These are phyloP conservation scores for Sporothrix variecibatus DNA, from an alignment of 2,329 filamentous ascomycete genomes.

Conservation along the genomic window DNA sequence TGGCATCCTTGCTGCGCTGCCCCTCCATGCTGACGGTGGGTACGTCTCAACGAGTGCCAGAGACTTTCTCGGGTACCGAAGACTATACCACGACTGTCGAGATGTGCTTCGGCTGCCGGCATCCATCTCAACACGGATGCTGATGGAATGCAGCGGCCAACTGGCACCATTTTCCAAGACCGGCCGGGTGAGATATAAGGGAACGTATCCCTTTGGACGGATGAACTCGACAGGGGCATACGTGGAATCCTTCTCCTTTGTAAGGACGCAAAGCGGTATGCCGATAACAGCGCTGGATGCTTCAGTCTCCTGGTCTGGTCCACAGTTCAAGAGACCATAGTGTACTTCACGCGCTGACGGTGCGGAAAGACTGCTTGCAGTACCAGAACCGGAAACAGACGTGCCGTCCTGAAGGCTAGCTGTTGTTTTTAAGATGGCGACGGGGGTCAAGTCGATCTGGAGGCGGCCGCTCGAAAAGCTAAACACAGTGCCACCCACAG, in stretches of 20 bases:
- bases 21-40: neutral
- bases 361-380: no score
- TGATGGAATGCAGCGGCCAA: neutral
- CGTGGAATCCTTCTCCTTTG: neutral
- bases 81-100: neutral
- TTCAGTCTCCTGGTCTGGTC: neutral
- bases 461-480: neutral
- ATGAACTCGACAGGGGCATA: neutral
- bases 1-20: neutral
- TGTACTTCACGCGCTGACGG: neutral
- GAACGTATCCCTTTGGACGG: neutral
- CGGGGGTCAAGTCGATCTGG: neutral
- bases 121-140: neutral
- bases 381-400: no score
- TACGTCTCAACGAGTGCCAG: neutral
- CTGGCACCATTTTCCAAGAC: neutral
- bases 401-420: neutral
- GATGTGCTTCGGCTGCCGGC: neutral
- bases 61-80: neutral
- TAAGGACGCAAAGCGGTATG: neutral
- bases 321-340: neutral
- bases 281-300: neutral
- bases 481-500: neutral
- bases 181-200: neutral
- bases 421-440: neutral